These are phyloP conservation scores for Proliferodiscus dingleyae DNA, from an alignment of 2,329 filamentous ascomycete genomes.

Conservation along the genomic window DNA sequence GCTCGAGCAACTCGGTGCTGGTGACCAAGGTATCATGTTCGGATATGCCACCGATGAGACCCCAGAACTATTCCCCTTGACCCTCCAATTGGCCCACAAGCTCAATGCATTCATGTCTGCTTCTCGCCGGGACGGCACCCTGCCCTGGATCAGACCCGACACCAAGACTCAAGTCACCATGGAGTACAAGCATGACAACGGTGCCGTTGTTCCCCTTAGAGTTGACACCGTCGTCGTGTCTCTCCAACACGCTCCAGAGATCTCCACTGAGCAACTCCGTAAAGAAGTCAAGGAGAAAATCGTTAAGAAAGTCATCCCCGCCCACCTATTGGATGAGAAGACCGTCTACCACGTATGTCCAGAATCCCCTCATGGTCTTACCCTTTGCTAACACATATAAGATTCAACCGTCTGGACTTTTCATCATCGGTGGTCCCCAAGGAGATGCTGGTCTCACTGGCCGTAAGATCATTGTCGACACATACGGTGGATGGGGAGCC, in stretches of 20 bases:
- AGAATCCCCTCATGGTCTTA: neutral
- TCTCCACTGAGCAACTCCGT: constrained; percentile 86
- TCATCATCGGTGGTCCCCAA: constrained; percentile 99
- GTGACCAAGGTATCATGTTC: constrained; percentile 99
- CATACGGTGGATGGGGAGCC: constrained; percentile 99
- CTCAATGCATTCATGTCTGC: constrained; percentile 92
- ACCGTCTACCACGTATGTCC: constrained; percentile 86
- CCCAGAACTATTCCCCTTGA: constrained; percentile 92
- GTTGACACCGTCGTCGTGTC: constrained; percentile 97
- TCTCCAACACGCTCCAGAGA: constrained; percentile 85
- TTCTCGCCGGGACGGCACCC: constrained; percentile 78
- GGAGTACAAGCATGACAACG: constrained; percentile 95
- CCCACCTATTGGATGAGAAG: constrained; percentile 84
- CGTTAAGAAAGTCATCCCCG: constrained; percentile 89
- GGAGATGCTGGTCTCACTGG: constrained; percentile 98
- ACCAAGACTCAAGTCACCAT: constrained; percentile 99
- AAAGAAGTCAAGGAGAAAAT: constrained; percentile 97
- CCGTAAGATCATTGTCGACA: constrained; percentile 98
- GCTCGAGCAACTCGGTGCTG: constrained; percentile 94
- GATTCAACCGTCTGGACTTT: constrained; percentile 96
- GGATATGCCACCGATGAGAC: constrained; percentile 99
- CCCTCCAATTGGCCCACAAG: constrained; percentile 90
- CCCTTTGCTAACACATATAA: constrained; percentile 28
- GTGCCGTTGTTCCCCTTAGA: constrained; percentile 84
- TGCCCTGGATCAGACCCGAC: constrained; percentile 94